Base-by-base conservation (phyloP, 1,284 basidiomycete species). In the Afroboletus lepidellus region DNA sequence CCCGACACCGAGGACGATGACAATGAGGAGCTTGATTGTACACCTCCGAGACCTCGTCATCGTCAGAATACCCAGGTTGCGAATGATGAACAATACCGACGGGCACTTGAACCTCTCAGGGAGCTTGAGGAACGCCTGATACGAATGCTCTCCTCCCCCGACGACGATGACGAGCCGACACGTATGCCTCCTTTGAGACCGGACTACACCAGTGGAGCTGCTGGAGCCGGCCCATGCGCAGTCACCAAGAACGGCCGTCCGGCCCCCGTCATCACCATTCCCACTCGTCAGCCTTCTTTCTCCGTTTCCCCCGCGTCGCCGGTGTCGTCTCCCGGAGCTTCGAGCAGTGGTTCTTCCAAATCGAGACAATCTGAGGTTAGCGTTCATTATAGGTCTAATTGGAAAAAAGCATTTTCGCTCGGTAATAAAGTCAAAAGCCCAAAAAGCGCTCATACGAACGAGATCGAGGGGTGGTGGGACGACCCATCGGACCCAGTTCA, bases 391-490 rank as follows among this genome's bases (percentile, higher is more conserved):
- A 79, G 79, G 16, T 77, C 71, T 32, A 85, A 86, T 57, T 91
- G 89, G 88, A 87, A 87, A 70, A 83, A 84, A 66, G 73, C 78
- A 1, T 82, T 90, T 59, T 72, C 78, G 29, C 72, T 87, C 24
- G 77, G 79, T n/a, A 75, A 73, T 48, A 79, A 69, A 59, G 77
- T 79, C 42, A 81, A 80, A 69, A 85, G 79, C 62, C 81, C 83
- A 8, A 84, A 84, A 74, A 82, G 77, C 57, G 77, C 78, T 29
- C 79, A 84, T 62, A 77, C 81, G 21, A 83, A 83, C 48, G 85
- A 87, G 68, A 77, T 89, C 46, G 78, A 80, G 60, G 85, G 85
- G 16, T 90, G 87, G 87, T 90, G 87, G 87, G 87, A 89, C 67
- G 86, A 91, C 72, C 87, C 85, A 34, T 77, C 81, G 20, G 88